Evolutionary conservation across 495 filamentous ascomycete genomes (phyloP).

Genomic region (Hypoxylon crocopeplum): DNA sequence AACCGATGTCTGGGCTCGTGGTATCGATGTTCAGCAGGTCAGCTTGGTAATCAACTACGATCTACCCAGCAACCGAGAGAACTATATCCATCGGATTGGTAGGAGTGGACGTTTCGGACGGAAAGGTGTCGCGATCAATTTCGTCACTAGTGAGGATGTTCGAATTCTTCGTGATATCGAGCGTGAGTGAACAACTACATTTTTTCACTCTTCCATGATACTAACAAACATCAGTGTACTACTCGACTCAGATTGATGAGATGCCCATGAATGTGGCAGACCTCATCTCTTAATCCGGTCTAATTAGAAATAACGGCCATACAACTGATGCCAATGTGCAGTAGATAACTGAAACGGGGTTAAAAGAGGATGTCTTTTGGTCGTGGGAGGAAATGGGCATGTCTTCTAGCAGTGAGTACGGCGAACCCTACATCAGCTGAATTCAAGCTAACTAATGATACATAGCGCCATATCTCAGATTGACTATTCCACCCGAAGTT

Average conservation of each 20-base stretch:
- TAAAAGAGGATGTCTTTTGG: slow-evolving; percentile 7
- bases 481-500: slow-evolving; percentile 6
- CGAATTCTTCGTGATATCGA: slow-evolving; percentile 98
- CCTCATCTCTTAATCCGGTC: slow-evolving; percentile 50
- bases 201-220: background rate
- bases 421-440: background rate
- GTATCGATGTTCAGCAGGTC: slow-evolving; percentile 99
- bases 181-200: slow-evolving; percentile 53
- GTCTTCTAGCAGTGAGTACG: slow-evolving; percentile 38
- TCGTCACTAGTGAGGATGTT: slow-evolving; percentile 96
- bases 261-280: slow-evolving; percentile 97
- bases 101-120: slow-evolving; percentile 94
- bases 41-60: slow-evolving; percentile 99
- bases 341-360: slow-evolving; percentile 18
- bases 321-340: slow-evolving; percentile 15
- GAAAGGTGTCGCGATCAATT: slow-evolving; percentile 99
- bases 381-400: slow-evolving; percentile 44
- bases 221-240: slow-evolving; percentile 72
- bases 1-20: slow-evolving; percentile 95
- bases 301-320: background rate
- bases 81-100: slow-evolving; percentile 99
- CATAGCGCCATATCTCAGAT: slow-evolving; percentile 32
- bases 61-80: slow-evolving; percentile 97
- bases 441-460: slow-evolving; percentile 11
- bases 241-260: slow-evolving; percentile 98